Evolutionary conservation across 345 rosid genomes (phyloP).

Genomic region (Durio zibethinus): DNA sequence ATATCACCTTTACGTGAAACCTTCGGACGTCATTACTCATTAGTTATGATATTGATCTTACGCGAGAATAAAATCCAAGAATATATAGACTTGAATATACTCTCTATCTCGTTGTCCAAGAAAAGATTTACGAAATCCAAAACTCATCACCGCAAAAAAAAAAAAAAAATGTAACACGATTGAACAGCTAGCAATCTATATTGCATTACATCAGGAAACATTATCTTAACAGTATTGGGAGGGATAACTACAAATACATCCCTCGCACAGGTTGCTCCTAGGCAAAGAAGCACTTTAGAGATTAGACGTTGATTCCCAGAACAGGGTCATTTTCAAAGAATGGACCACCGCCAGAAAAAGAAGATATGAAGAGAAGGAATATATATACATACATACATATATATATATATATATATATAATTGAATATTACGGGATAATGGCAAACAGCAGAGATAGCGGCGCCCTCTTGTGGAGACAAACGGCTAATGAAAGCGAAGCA

Average conservation of each 20-base stretch:
- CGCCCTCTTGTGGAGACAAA: slow-evolving; percentile 15
- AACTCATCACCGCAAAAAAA: too few relatives aligned
- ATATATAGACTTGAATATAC: too few relatives aligned
- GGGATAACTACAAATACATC: slow-evolving; percentile 4
- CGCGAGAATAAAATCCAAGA: too few relatives aligned
- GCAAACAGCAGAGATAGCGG: slow-evolving; percentile 3
- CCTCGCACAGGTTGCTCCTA: neutral
- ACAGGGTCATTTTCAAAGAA: neutral
- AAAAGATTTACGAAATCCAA: too few relatives aligned
- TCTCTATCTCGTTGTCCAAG: too few relatives aligned
- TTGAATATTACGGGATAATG: slow-evolving; percentile 2
- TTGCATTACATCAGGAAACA: neutral
- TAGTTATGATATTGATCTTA: too few relatives aligned
- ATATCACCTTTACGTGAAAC: too few relatives aligned
- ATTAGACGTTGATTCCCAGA: neutral
- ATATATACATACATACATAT: neutral
- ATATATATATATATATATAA: neutral
- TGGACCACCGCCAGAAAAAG: neutral
- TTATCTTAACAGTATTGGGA: neutral
- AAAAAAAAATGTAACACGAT: neutral
- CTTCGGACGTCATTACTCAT: too few relatives aligned
- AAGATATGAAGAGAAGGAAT: neutral
- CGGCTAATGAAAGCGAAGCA: slow-evolving; percentile 9
- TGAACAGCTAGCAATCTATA: neutral
- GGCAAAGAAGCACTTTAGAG: neutral